Base-by-base conservation (phyloP, 805 yeast species). In the Yarrowia phangngaensis region DNA sequence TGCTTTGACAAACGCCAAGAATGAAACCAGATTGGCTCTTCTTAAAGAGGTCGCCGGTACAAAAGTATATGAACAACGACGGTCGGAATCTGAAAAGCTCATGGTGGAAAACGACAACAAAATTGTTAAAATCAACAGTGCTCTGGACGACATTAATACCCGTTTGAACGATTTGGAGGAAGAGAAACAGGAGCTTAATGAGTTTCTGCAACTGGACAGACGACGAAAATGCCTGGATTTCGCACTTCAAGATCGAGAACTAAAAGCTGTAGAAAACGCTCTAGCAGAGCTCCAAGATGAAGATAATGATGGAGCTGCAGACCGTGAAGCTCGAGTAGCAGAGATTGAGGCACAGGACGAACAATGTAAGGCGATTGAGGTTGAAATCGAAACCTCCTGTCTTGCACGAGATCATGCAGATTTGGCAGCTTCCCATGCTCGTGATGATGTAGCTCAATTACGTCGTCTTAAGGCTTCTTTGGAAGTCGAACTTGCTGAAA, bases 11-110 rank as follows among this genome's bases (percentile, higher is more conserved):
- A 87, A 87, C 60, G 90, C 96, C 0, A 84, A 84, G 57, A 96
- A 88, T 60, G 60, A 76, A 3, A 96, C 89, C 60, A 75, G 97
- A 53, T 70, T 90, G 45, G 73, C 76, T 26, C 67, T 89, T 29
- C 68, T 92, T 56, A 88, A 90, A 56, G 95, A 88, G 59, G 95
- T 90, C 24, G 92, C 96, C 22, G 98, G 98, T 14, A 95, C 97
- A 0, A 82, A 80, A 52, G 84, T 89, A 3, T 92, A 90, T 67
- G 97, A 92, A 60, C 69, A 74, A 28, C 84, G 85, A 62, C 70
- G 89, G 49, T 75, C 74, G 51, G 95, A 88, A 51, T 84, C 95
- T 1, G 67, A 73, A 53, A 82, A 80, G 60, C 90, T 87, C 56
- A 85, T 89, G 88, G 69, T 70, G 4, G 79, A 77, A 52, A 80